These are phyloP conservation scores for Cystofilobasidium bisporidii DNA, from an alignment of 768 basidiomycete genomes.

Conservation along the genomic window DNA sequence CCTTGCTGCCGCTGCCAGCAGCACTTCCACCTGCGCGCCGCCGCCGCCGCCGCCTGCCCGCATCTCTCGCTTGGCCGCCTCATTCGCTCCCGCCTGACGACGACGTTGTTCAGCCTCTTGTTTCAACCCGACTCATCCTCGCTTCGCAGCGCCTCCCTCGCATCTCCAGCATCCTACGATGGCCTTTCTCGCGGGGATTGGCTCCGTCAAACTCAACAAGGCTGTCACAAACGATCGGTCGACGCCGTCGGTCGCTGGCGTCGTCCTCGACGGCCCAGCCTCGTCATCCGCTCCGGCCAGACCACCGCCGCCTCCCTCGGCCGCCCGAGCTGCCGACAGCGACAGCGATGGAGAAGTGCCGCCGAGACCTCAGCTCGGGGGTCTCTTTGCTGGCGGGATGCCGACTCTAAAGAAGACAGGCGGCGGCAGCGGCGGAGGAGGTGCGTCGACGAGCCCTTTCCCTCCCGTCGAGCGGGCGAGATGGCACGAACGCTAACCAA, in stretches of 20 bases:
- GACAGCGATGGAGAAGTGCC: slow-evolving; percentile 7
- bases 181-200: slow-evolving; percentile 67
- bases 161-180: slow-evolving; percentile 32
- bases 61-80: too few species aligned
- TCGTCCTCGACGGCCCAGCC: slow-evolving; percentile 12
- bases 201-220: slow-evolving; percentile 73
- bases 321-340: slow-evolving; percentile 1
- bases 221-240: slow-evolving; percentile 73
- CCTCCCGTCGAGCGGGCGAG: not conserved
- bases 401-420: slow-evolving; percentile 34
- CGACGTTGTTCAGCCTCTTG: too few species aligned
- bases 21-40: too few species aligned
- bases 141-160: too few species aligned
- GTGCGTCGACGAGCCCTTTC: slow-evolving; percentile 6
- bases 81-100: too few species aligned
- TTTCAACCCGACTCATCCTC: too few species aligned
- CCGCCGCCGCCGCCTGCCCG: too few species aligned
- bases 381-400: slow-evolving; percentile 26
- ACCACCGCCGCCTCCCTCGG: slow-evolving; percentile 14
- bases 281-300: slow-evolving; percentile 2
- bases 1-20: too few species aligned
- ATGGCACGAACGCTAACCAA: not conserved
- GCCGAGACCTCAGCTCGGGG: slow-evolving; percentile 5
- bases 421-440: slow-evolving; percentile 37
- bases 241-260: slow-evolving; percentile 51